These are phyloP conservation scores for Ustilago xerochloae DNA, from an alignment of 1,284 basidiomycete genomes.

Conservation along the genomic window DNA sequence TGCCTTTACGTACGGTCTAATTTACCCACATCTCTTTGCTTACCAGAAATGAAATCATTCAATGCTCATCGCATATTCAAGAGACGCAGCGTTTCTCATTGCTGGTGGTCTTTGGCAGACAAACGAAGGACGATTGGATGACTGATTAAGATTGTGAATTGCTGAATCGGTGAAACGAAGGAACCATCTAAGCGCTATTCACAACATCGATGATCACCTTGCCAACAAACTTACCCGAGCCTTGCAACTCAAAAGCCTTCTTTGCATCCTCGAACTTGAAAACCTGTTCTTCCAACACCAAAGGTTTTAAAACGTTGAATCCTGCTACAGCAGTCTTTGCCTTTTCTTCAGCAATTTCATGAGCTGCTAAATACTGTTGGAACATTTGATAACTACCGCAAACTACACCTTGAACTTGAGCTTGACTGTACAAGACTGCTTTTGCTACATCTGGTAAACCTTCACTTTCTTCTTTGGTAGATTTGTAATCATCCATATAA, in stretches of 20 bases:
- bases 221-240: slow-evolving; percentile 31
- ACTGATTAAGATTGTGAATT: too few species aligned
- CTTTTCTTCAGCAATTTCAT: slow-evolving; percentile 12
- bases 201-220: slow-evolving; percentile 45
- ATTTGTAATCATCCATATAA: slow-evolving; percentile 49
- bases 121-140: too few species aligned
- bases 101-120: too few species aligned
- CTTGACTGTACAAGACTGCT: slow-evolving; percentile 34
- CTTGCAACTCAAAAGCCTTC: slow-evolving; percentile 35
- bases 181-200: background rate
- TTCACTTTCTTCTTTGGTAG: background rate
- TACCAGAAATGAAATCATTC: slow-evolving; percentile 1
- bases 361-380: slow-evolving; percentile 36
- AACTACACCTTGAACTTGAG: slow-evolving; percentile 41
- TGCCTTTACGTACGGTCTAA: slow-evolving; percentile 1
- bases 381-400: slow-evolving; percentile 45
- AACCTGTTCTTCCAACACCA: slow-evolving; percentile 18
- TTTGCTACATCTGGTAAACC: slow-evolving; percentile 26
- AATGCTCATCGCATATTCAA: too few species aligned
- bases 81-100: too few species aligned
- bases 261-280: slow-evolving; percentile 35
- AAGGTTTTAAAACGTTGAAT: slow-evolving; percentile 24
- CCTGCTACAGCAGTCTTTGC: background rate
- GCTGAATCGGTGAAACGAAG: too few species aligned
- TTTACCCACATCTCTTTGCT: background rate